These are phyloP conservation scores for Leccinum imitatum DNA, from an alignment of 768 basidiomycete species.

Conservation along the genomic window DNA sequence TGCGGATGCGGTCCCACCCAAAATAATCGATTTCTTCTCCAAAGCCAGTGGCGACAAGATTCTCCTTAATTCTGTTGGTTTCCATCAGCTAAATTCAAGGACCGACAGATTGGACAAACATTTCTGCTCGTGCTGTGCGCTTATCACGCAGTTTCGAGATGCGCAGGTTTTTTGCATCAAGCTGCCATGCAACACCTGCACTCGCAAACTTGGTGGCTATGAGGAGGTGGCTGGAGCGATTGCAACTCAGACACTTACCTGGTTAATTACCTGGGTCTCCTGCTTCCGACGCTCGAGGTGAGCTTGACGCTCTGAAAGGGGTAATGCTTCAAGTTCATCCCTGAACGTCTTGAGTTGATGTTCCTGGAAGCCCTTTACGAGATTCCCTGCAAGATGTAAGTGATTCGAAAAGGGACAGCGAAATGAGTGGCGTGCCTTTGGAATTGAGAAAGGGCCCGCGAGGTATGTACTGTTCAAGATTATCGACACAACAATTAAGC, in stretches of 20 bases:
- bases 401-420: neutral
- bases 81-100: slow-evolving; percentile 5
- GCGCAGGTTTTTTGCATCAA: slow-evolving; percentile 17
- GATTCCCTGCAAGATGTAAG: slow-evolving; percentile 18
- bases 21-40: slow-evolving; percentile 29
- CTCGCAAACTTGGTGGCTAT: slow-evolving; percentile 26
- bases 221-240: neutral
- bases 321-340: slow-evolving; percentile 12
- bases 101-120: slow-evolving; percentile 17
- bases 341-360: slow-evolving; percentile 18
- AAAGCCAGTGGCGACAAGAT: slow-evolving; percentile 22
- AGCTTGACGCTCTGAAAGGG: slow-evolving; percentile 15
- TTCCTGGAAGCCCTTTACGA: slow-evolving; percentile 24
- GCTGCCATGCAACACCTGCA: slow-evolving; percentile 28
- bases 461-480: slow-evolving; percentile 25
- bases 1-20: slow-evolving; percentile 33
- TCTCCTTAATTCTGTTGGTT: slow-evolving; percentile 19
- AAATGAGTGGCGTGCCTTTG: slow-evolving; percentile 19
- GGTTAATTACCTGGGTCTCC: slow-evolving; percentile 3
- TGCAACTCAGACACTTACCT: slow-evolving; percentile 10
- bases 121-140: slow-evolving; percentile 26
- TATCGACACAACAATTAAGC: slow-evolving; percentile 6
- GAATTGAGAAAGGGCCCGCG: slow-evolving; percentile 26
- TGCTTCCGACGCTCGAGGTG: slow-evolving; percentile 21
- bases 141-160: slow-evolving; percentile 21